A percentile compares a stretch with the other conserved stretches of the same genome.
These are phyloP conservation scores for Fragilaria crotonensis DNA, from an alignment of 108 stramenopile genomes.

Conservation along the genomic window DNA sequence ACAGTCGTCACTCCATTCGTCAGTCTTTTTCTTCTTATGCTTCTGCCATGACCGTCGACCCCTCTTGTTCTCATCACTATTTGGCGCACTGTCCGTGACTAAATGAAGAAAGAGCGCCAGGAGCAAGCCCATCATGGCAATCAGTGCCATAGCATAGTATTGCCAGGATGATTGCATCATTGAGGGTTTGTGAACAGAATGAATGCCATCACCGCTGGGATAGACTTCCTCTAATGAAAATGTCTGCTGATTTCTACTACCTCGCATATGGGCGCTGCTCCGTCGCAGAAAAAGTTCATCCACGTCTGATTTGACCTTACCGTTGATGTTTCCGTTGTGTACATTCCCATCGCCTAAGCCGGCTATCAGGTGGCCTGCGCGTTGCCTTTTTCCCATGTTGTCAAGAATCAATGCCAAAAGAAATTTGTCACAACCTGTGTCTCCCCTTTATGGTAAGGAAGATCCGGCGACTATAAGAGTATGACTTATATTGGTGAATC, in stretches of 20 bases:
- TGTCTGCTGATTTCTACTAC: background rate
- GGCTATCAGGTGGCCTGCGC: conserved; percentile 44
- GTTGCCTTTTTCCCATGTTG: conserved; percentile 32
- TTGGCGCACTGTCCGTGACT: conserved; percentile 25
- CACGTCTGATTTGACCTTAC: background rate
- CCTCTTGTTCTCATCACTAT: conserved; percentile 1
- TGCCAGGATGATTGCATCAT: conserved; percentile 38
- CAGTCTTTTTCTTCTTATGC: conserved; percentile 51
- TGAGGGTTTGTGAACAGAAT: background rate
- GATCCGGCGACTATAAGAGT: too few species aligned
- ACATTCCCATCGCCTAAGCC: conserved; percentile 65
- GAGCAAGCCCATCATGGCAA: conserved; percentile 48
- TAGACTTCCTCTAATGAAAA: conserved; percentile 8
- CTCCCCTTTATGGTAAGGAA: too few species aligned
- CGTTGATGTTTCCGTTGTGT: conserved; percentile 16
- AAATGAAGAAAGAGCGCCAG: conserved; percentile 63
- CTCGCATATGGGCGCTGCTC: conserved; percentile 6
- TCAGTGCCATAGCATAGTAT: conserved; percentile 46
- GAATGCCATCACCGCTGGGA: background rate
- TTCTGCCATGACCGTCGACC: conserved; percentile 15
- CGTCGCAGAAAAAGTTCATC: background rate
- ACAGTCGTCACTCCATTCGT: conserved; percentile 63
- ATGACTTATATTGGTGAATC: too few species aligned
- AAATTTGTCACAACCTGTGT: too few species aligned
- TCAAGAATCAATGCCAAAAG: too few species aligned